These are phyloP conservation scores for Myxozyma neotropica DNA, from an alignment of 805 yeast genomes.

Conservation along the genomic window DNA sequence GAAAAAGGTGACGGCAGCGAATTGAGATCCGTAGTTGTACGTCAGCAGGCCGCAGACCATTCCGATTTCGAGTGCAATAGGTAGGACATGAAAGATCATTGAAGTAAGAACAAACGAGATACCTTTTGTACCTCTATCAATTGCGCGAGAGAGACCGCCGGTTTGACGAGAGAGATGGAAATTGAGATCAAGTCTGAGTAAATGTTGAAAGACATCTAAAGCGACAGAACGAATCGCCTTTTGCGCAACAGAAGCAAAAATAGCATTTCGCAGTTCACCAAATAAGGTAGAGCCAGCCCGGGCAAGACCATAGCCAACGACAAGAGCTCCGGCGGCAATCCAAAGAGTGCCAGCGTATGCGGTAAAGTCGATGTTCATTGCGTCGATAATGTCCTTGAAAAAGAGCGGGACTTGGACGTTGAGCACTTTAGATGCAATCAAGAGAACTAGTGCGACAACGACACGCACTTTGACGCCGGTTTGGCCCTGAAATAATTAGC, in stretches of 20 bases:
- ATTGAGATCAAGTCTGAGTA: constrained; percentile 79
- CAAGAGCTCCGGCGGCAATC: constrained; percentile 64
- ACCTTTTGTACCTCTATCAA: constrained; percentile 97
- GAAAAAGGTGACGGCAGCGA: constrained; percentile 82
- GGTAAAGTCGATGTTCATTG: constrained; percentile 89
- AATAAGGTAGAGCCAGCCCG: constrained; percentile 91
- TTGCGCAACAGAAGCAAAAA: constrained; percentile 94
- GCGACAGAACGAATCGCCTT: constrained; percentile 91
- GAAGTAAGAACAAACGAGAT: constrained; percentile 89
- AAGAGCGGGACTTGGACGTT: constrained; percentile 96
- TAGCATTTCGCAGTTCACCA: constrained; percentile 93
- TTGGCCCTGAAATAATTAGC: constrained; percentile 47
- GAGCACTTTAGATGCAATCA: constrained; percentile 77
- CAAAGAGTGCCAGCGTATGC: constrained; percentile 64
- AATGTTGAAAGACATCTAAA: constrained; percentile 78
- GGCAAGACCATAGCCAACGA: constrained; percentile 89
- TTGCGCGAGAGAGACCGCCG: constrained; percentile 94
- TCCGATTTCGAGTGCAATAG: constrained; percentile 86
- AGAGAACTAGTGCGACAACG: constrained; percentile 66
- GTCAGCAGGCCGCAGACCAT: constrained; percentile 93
- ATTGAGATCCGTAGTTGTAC: constrained; percentile 84
- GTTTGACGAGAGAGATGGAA: constrained; percentile 92
- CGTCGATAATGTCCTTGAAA: constrained; percentile 85
- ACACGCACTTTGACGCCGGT: constrained; percentile 72
- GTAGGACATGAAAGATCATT: constrained; percentile 96